phyloP scores from a whole-genome alignment of 495 filamentous ascomycete genomes.

The Chaetomium cochliodes region DNA sequence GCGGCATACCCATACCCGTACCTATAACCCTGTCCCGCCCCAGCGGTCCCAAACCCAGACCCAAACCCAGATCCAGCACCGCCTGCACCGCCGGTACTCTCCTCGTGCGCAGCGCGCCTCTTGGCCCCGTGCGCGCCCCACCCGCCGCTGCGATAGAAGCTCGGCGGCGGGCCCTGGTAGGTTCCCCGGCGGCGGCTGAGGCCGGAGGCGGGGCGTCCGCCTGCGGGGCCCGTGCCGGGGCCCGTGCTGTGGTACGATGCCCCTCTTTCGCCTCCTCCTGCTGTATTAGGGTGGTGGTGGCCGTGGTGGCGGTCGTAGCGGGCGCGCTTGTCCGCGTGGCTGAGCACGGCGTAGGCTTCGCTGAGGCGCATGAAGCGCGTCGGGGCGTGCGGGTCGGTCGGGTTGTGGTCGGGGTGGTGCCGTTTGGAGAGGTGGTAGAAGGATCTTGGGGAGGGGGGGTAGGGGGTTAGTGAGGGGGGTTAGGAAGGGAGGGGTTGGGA shows the following conservation, averaged over 20 bases:
- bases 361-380: conserved; percentile 79
- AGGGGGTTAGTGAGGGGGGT: not conserved
- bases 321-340: conserved; percentile 65
- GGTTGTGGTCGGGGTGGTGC: conserved; percentile 94
- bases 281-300: conserved; percentile 39
- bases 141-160: conserved; percentile 78
- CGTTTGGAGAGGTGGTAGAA: conserved; percentile 90
- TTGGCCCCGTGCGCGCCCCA: conserved; percentile 58
- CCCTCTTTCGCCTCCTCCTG: no score
- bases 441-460: conserved; percentile 51
- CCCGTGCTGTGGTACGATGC: conserved; percentile 52
- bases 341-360: conserved; percentile 81
- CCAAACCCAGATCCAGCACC: not conserved
- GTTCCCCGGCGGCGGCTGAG: conserved; percentile 65
- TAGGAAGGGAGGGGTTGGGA: conserved; percentile 15
- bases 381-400: conserved; percentile 65
- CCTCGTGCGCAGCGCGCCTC: conserved; percentile 46
- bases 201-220: conserved; percentile 74
- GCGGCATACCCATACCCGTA: conserved; percentile 10
- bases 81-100: conserved; percentile 28
- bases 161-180: conserved; percentile 84
- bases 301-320: conserved; percentile 72
- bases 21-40: no score
- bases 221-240: conserved; percentile 52
- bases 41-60: not conserved